Conservation (phyloP, 225 moss, liverwort and hornwort species). For the Pseudisothecium myosuroides region DNA sequence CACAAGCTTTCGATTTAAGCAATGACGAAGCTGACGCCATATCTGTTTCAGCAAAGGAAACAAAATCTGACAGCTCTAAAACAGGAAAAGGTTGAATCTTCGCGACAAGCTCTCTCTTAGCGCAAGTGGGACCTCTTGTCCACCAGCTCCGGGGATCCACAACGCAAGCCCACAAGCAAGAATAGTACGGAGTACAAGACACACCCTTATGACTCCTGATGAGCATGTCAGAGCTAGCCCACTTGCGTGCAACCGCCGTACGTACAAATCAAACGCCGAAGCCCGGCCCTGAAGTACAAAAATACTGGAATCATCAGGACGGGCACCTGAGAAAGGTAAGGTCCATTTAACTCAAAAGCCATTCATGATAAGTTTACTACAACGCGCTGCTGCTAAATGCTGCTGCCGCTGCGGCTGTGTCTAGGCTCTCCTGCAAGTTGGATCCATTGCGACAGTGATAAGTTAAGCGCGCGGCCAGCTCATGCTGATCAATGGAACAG, state of each 20-base stretch:
- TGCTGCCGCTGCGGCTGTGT: too few relatives aligned
- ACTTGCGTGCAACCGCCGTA: not conserved
- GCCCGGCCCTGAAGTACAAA: not conserved
- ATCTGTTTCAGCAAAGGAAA: not conserved
- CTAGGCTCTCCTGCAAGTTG: not conserved
- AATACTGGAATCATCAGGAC: not conserved
- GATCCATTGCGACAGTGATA: not conserved
- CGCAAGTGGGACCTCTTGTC: not conserved
- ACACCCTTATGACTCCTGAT: not conserved
- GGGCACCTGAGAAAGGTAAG: not conserved
- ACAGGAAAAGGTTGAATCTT: not conserved
- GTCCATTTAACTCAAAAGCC: not conserved
- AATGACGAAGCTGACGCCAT: not conserved
- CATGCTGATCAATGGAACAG: not conserved
- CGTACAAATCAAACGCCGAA: not conserved
- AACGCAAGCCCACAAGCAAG: not conserved
- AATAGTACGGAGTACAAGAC: not conserved
- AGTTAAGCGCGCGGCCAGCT: not conserved
- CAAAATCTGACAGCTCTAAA: not conserved
- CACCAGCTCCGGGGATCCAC: not conserved
- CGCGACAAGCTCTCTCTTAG: not conserved
- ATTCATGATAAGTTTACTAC: not conserved
- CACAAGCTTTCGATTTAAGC: not conserved
- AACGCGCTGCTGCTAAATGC: not conserved
- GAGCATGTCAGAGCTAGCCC: not conserved